Conservation (phyloP, 2,329 filamentous ascomycete species). For the Arachnopeziza araneosa region DNA sequence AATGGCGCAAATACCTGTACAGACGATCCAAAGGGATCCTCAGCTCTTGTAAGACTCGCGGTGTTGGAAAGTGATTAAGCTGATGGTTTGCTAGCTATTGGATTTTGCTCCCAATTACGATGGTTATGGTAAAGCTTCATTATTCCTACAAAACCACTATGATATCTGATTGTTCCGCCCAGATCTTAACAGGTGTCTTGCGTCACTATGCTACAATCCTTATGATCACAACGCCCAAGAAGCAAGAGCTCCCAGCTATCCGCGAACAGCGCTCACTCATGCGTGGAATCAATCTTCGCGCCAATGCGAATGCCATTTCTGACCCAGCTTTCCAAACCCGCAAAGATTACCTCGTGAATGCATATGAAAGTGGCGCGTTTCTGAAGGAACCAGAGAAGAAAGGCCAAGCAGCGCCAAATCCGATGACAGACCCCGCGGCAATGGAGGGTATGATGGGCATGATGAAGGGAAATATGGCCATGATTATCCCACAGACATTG, state of each 20-base stretch:
- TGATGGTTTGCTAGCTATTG: constrained; percentile 67
- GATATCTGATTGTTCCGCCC: constrained; percentile 31
- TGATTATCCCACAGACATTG: constrained; percentile 97
- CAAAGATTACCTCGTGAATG: constrained; percentile 75
- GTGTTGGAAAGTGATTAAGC: constrained; percentile 13
- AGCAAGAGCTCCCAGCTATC: constrained; percentile 65
- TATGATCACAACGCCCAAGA: constrained; percentile 80
- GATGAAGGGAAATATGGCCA: constrained; percentile 99
- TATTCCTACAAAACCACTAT: background rate
- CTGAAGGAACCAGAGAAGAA: constrained; percentile 82
- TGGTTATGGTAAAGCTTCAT: constrained; percentile 71
- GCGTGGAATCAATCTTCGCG: constrained; percentile 78
- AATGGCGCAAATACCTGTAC: constrained; percentile 82
- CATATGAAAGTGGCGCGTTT: constrained; percentile 80
- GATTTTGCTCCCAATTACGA: constrained; percentile 95
- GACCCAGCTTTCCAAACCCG: constrained; percentile 71
- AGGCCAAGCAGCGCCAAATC: constrained; percentile 85
- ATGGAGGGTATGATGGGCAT: constrained; percentile 99
- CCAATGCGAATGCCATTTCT: constrained; percentile 75
- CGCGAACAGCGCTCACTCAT: constrained; percentile 83
- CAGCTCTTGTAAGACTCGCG: constrained; percentile 76
- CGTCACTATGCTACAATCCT: constrained; percentile 95
- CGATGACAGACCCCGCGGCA: constrained; percentile 87
- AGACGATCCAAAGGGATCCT: constrained; percentile 97
- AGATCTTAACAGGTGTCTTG: constrained; percentile 89